Evolutionary conservation across 441 rosid genomes (phyloP), one percentile per base, ranked within the genome.

Genomic region (Gossypium schwendimanii): DNA sequence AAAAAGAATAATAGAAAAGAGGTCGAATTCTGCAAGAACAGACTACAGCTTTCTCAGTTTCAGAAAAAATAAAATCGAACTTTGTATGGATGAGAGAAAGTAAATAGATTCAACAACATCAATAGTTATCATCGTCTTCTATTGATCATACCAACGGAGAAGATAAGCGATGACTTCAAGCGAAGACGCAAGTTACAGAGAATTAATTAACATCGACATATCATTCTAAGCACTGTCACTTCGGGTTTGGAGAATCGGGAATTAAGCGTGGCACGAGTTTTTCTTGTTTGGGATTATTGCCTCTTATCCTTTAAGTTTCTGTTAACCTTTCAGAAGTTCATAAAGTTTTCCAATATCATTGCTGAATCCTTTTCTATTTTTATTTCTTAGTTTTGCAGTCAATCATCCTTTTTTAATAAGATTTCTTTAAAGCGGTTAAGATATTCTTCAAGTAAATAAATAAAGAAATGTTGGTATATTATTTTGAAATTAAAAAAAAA

Each of bases 111-210:
- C 14, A 63, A 18, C 4, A 36, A 39, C 9, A 39, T n/a, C 44
- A 10, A 8, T 39, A 10, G 26, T 1, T 1, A 39, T 63, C 49
- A 62, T 39, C 68, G 28, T 14, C 44, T 18, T 49, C 21, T 10
- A 39, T 63, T 63, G 52, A 39, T 63, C 68, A 39, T 63, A 20
- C 68, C 68, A 39, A 18, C 28, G 68, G 28, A 63, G 52, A 63
- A 14, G 52, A 39, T 9, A 39, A 63, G 26, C 50, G 68, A 39
- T 9, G 67, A 62, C 26, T 36, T 62, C 49, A 62, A 62, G 49
- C 49, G 20, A 63, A 39, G 52, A 63, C 52, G 28, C 17, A 20
- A 10, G 0, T 63, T 18, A 63, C 31, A 18, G 69, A 41, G 52
- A 39, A 18, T 9, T 39, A 63, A 39, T 18, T 39, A 50, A 50